These are phyloP conservation scores for Candida michaelii DNA, from an alignment of 805 yeast species.

Conservation along the genomic window DNA sequence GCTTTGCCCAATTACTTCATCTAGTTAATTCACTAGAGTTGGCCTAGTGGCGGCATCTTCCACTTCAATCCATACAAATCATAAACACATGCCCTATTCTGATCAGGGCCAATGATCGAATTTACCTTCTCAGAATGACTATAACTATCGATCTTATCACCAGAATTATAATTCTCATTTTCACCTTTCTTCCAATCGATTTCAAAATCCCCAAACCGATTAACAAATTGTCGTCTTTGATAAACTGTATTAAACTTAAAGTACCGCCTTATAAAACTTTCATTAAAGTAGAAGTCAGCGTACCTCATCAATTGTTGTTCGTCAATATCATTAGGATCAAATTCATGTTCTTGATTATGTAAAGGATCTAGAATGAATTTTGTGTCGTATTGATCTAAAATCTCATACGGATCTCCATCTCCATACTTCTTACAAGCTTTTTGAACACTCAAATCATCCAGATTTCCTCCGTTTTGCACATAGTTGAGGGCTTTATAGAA, in stretches of 20 bases:
- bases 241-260: conserved; percentile 43
- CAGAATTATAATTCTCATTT: conserved; percentile 14
- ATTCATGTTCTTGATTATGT: conserved; percentile 7
- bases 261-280: conserved; percentile 27
- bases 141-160: conserved; percentile 12
- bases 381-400: conserved; percentile 22
- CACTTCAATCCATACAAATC: conserved; percentile 40
- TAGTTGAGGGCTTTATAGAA: conserved; percentile 46
- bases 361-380: conserved; percentile 15
- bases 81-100: conserved; percentile 26
- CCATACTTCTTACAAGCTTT: conserved; percentile 23
- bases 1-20: too few species aligned
- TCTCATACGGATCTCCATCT: conserved; percentile 23
- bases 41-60: conserved; percentile 43
- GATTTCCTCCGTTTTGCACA: conserved; percentile 29
- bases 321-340: conserved; percentile 5
- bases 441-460: conserved; percentile 18
- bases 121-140: conserved; percentile 7
- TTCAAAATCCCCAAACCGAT: conserved; percentile 41
- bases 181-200: conserved; percentile 25
- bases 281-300: conserved; percentile 35
- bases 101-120: conserved; percentile 11
- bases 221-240: conserved; percentile 42
- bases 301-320: conserved; percentile 26
- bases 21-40: too few species aligned